Base-by-base conservation (phyloP, 306 rosid genomes). In the Malus orientalis region DNA sequence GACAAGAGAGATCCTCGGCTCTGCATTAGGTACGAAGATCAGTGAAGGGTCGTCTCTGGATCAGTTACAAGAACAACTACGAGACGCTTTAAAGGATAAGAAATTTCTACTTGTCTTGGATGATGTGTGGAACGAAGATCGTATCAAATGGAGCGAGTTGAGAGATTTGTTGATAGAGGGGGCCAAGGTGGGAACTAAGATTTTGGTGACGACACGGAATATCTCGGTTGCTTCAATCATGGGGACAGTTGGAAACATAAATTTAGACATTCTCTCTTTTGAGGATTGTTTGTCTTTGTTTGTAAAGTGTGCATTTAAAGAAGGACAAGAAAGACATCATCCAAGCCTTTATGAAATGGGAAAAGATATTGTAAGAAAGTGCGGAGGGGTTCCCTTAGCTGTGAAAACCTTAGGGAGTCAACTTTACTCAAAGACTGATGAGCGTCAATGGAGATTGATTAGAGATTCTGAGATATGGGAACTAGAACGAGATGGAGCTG, bases 71-170 rank as follows among this genome's bases (percentile, higher is more conserved):
- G 71, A 33, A 58, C 4, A 19, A 8, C 70, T 83, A 16, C 65
- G 33, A 1, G 30, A 51, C 0, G 45, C 11, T n/a, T 75, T 85
- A 19, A 29, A 38, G 20, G 73, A 59, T 45, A 74, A 77, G 25
- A 85, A 62, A 61, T 78, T 58, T 80, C 75, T 33, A 60, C 76
- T 80, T 14, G 79, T 80, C 54, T 61, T 80, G 76, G 84, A 75
- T 61, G 79, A 80, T 49, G 76, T 75, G 13, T 76, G 83, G 67
- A 54, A 8, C 7, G 78, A 42, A 1, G 47, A 80, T 25, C 12
- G 23, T 8, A 16, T 0, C 0, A 60, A 47, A 74, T 57, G 74
- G 73, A 22, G 20, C 8, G 80, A 74, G 19, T 53, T 80, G 51
- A 55, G 42, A 51, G 10, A 44, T 33, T 69, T 29, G 23, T 22